These are phyloP conservation scores for Fusarium sp. DNA, from an alignment of 2,329 filamentous ascomycete genomes.

Conservation along the genomic window DNA sequence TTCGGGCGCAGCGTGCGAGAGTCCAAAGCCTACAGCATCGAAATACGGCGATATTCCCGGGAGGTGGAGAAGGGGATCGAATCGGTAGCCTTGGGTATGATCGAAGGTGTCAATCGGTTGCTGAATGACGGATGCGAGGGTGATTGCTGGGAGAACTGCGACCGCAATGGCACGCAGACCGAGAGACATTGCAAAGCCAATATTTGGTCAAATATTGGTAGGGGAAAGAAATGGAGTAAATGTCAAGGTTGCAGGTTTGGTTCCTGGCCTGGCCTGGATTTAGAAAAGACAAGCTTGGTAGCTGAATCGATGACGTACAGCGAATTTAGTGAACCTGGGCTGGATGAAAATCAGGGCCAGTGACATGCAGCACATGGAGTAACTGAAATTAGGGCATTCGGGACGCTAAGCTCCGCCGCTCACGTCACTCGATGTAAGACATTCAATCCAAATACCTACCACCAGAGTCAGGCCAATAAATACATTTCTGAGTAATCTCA, in stretches of 20 bases:
- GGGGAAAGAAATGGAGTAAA: not conserved
- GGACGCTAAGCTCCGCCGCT: not conserved
- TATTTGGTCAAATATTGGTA: not conserved
- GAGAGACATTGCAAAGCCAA: constrained; percentile 13
- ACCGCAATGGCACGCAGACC: constrained; percentile 12
- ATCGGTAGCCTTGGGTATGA: constrained; percentile 43
- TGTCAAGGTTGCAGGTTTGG: not conserved
- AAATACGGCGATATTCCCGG: constrained; percentile 47
- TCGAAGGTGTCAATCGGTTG: constrained; percentile 36
- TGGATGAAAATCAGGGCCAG: not conserved
- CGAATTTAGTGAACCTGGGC: not conserved
- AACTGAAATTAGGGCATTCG: not conserved
- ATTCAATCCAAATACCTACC: too few relatives aligned
- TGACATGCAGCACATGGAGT: too few relatives aligned
- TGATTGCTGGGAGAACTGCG: constrained; percentile 5
- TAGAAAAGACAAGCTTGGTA: not conserved
- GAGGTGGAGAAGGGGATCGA: constrained; percentile 44
- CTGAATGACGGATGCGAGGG: constrained; percentile 24
- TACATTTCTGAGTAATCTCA: not conserved
- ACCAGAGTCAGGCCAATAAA: not conserved
- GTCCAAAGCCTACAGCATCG: constrained; percentile 43
- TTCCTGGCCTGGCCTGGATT: not conserved
- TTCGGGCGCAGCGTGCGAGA: constrained; percentile 39
- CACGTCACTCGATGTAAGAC: constrained; percentile 4
- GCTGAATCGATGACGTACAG: constrained; percentile 17